These are phyloP conservation scores for Zasmidium citrigriseum DNA, from an alignment of 2,329 filamentous ascomycete genomes.

Conservation along the genomic window DNA sequence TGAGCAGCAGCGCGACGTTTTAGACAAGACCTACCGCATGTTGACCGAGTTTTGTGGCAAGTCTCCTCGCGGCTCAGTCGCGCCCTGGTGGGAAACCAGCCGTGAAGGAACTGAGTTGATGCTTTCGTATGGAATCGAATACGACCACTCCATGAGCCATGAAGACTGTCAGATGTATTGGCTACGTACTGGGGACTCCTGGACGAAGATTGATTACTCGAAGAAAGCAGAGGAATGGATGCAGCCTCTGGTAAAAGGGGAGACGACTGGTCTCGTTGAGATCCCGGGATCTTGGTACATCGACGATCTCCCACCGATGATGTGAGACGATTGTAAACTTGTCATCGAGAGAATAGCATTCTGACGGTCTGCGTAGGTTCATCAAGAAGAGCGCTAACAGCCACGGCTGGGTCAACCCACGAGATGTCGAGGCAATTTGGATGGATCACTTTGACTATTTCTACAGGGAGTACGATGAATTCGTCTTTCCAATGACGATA, in stretches of 20 bases:
- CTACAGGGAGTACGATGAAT: slow-evolving; percentile 73
- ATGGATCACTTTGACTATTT: slow-evolving; percentile 70
- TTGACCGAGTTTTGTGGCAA: slow-evolving; percentile 69
- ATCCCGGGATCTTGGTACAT: slow-evolving; percentile 50
- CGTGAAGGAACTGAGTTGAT: slow-evolving; percentile 65
- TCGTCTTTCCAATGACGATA: slow-evolving; percentile 74
- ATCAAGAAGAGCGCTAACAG: slow-evolving; percentile 65
- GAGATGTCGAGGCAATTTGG: slow-evolving; percentile 65
- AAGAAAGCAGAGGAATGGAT: slow-evolving; percentile 65
- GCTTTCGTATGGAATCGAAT: slow-evolving; percentile 66
- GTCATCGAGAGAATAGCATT: background rate
- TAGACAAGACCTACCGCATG: slow-evolving; percentile 70
- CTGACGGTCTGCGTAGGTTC: slow-evolving; percentile 46
- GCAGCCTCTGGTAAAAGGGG: slow-evolving; percentile 61
- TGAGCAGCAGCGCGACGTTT: slow-evolving; percentile 71
- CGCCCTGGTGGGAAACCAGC: slow-evolving; percentile 73
- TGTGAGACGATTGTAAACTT: slow-evolving; percentile 38
- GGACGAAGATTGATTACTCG: slow-evolving; percentile 67
- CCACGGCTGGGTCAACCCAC: slow-evolving; percentile 57
- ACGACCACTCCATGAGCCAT: slow-evolving; percentile 67
- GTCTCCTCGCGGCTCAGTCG: slow-evolving; percentile 68
- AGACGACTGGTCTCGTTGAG: slow-evolving; percentile 63
- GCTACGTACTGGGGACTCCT: slow-evolving; percentile 61
- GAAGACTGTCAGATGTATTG: slow-evolving; percentile 65
- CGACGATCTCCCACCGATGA: slow-evolving; percentile 60